A percentile compares a stretch with the other conserved stretches of the same genome.
Evolutionary conservation across 176 grass and related monocot species (phyloP).

Genomic region (Carex cristatella): DNA sequence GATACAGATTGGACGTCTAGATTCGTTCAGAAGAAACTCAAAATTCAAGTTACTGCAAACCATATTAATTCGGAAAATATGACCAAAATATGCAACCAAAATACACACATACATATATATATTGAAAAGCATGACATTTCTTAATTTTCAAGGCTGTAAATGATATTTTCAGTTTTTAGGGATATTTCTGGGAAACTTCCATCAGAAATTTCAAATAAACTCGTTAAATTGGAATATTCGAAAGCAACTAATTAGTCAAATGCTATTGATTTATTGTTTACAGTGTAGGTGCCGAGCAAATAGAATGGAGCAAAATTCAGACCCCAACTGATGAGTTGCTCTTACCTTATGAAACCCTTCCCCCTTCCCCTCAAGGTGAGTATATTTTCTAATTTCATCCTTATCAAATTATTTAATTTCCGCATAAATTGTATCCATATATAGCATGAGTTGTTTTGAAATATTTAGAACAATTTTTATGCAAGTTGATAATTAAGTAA

Average conservation of each 20-base stretch:
- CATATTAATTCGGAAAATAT: no score
- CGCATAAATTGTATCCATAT: neutral
- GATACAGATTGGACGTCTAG: no score
- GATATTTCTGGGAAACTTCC: neutral
- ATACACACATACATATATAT: neutral
- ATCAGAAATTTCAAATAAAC: neutral
- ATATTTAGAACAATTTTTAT: neutral
- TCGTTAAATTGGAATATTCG: neutral
- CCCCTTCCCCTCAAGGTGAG: slow-evolving; percentile 48
- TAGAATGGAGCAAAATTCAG: slow-evolving; percentile 92
- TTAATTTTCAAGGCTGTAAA: neutral
- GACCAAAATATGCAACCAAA: no score
- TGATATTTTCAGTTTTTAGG: neutral
- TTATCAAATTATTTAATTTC: neutral
- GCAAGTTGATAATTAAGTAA: neutral
- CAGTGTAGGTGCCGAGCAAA: slow-evolving; percentile 62
- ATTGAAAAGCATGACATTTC: neutral
- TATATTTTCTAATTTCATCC: neutral
- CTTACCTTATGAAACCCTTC: slow-evolving; percentile 77
- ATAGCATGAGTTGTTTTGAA: neutral
- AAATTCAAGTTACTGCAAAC: no score
- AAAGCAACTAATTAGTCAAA: neutral
- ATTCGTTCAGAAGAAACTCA: no score
- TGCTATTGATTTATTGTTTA: neutral
- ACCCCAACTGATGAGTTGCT: slow-evolving; percentile 87